Evolutionary conservation across 257 asterid species (phyloP).

Genomic region (Striga asiatica): DNA sequence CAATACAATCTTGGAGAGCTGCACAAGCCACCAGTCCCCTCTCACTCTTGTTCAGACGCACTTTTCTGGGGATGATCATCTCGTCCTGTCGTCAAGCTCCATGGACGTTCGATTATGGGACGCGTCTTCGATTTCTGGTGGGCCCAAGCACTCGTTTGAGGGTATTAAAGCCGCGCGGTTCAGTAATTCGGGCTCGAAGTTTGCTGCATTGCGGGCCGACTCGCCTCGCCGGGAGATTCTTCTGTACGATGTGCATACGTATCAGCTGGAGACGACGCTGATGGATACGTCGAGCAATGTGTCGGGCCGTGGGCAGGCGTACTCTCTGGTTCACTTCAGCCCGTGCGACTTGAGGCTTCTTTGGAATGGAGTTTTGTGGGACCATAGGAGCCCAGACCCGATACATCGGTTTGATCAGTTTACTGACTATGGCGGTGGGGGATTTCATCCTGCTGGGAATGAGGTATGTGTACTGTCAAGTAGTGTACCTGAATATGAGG

Average conservation of each 20-base stretch:
- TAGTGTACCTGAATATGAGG: too few species aligned
- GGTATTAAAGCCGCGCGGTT: constrained; percentile 81
- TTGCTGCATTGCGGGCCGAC: constrained; percentile 70
- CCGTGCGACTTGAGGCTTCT: constrained; percentile 77
- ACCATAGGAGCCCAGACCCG: constrained; percentile 59
- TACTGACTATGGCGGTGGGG: constrained; percentile 93
- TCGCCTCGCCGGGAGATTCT: constrained; percentile 73
- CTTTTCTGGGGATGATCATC: constrained; percentile 51
- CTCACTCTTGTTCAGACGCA: constrained; percentile 67
- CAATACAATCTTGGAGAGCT: constrained; percentile 61
- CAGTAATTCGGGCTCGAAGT: constrained; percentile 61
- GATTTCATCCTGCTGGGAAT: constrained; percentile 97
- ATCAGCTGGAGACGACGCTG: constrained; percentile 52
- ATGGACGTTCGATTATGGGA: constrained; percentile 89
- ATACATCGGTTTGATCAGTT: constrained; percentile 83
- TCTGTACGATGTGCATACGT: constrained; percentile 59
- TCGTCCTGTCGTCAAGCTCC: constrained; percentile 73
- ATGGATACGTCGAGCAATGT: constrained; percentile 45
- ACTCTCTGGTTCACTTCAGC: constrained; percentile 73
- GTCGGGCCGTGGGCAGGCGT: constrained; percentile 63
- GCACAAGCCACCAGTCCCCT: constrained; percentile 75
- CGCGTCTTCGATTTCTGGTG: constrained; percentile 58
- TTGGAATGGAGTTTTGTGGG: constrained; percentile 97
- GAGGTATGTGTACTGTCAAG: constrained; percentile 45
- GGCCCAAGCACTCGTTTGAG: constrained; percentile 84